Evolutionary conservation across 2,329 filamentous ascomycete species (phyloP), one percentile per base, ranked within the genome.

Genomic region (Eutypella sp.): DNA sequence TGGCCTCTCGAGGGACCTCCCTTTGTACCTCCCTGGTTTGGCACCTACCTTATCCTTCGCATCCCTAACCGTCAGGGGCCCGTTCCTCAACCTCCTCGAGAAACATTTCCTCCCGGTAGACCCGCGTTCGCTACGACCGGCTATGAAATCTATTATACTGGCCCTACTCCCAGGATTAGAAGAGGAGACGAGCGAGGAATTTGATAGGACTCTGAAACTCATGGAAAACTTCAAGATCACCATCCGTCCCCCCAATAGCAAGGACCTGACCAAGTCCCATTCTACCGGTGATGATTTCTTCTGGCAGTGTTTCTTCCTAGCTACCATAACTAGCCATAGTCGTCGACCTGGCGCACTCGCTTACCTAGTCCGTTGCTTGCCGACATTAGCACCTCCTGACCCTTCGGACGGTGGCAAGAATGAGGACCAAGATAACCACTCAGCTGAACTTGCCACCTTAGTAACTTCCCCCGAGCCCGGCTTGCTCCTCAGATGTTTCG

Each of bases 231-330:
- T 97, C 63, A 89, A 91, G 59, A 68, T 76, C 47, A 77, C 80
- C 40, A 79, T 90, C 57, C 75, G 83, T 47, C 70, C 82, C 23
- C 56, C 67, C 8, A 67, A 68, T 22, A 75, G 76, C 49, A 69
- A 77, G 52, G 70, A 67, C 44, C 74, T 73, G 52, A 79, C 68
- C 25, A 66, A 64, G 45, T 74, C 67, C 31, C 80, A 79, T 64
- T 79, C 72, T 39, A 76, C 76, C 8, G 82, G 83, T 9, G 88
- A 91, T 54, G 87, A 88, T 53, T 96, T 93, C 65, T 99, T 97
- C 65, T 99, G 93, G 93, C 93, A 99, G 69, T 96, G 90, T 64
- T 86, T 99, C 61, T 97, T 99, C 59, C 72, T 99, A 16, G 89
- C 92, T 9, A 86, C 89, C 16, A 93, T 99, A 49, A 96, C 93